Base-by-base conservation (phyloP, 2,329 filamentous ascomycete species). In the Acarospora socialis region DNA sequence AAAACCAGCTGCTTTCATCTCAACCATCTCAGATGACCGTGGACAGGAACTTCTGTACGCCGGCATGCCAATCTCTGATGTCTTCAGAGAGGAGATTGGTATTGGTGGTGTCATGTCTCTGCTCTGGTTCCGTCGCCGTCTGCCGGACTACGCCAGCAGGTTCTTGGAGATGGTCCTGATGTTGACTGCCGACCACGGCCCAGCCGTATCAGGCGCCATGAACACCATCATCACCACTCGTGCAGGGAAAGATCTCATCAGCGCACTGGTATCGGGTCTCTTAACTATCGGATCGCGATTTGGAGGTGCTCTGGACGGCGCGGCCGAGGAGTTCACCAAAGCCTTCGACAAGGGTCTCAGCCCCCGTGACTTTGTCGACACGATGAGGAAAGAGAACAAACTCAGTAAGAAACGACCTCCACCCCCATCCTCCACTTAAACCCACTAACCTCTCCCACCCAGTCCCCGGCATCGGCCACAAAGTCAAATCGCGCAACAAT, bases 111-210 rank as follows among this genome's bases (percentile, higher is more conserved):
- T 98, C 66, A 98, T 98, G 90, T 94, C 90, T 39, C 76, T 98
- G 36, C 71, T 98, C 49, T 98, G 90, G 90, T 98, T 98, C 84
- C 87, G 90, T 54, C 86, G 90, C 62, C 81, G 90, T 55, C 80
- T 98, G 42, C 90, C 90, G 43, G 68, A 79, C 54, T 95, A 94
- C 59, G 90, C 90, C 53, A 92, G 83, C 72, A 92, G 92, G 67
- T 98, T 98, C 73, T 67, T 98, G 48, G 90, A 98, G 72, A 98
- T 98, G 90, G 90, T 98, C 46, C 87, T 98, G 60, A 98, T 98
- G 90, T 76, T 98, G 55, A 98, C 90, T 55, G 90, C 90, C 50
- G 90, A 98, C 56, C 90, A 98, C 76, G 90, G 90, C 63, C 90
- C 90, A 33, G 90, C 90, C 50, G 90, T 98, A 49, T 98, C 90